phyloP scores from a whole-genome alignment of 768 basidiomycete genomes.

The Pilatotrama ljubarskyi region DNA sequence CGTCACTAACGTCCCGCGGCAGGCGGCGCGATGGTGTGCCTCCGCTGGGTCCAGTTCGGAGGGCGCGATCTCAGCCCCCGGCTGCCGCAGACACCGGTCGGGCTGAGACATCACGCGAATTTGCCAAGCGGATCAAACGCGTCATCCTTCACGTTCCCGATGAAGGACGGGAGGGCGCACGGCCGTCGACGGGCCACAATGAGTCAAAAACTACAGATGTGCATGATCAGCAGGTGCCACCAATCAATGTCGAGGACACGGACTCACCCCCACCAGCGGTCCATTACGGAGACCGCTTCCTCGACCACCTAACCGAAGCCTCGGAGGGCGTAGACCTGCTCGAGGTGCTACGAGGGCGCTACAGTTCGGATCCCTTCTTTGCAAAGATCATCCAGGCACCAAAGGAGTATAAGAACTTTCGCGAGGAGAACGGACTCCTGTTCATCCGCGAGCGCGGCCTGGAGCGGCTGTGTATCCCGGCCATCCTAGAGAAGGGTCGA shows the following conservation, averaged over 20 bases:
- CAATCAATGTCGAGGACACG: too few species aligned
- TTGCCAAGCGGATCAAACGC: background rate
- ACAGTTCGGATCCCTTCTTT: constrained; percentile 35
- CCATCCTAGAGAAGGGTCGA: constrained; percentile 20
- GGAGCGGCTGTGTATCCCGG: constrained; percentile 18
- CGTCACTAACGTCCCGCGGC: too few species aligned
- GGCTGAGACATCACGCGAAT: background rate
- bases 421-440: constrained; percentile 22
- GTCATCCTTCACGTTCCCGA: background rate
- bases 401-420: constrained; percentile 30
- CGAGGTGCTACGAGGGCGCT: constrained; percentile 19
- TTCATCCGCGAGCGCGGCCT: constrained; percentile 7
- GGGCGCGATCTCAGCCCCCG: too few species aligned
- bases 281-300: background rate
- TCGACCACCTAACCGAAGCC: background rate
- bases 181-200: too few species aligned
- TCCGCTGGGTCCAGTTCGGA: too few species aligned
- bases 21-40: too few species aligned
- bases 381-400: constrained; percentile 26
- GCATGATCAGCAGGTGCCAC: too few species aligned
- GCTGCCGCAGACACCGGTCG: background rate
- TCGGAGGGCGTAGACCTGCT: constrained; percentile 8
- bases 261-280: background rate
- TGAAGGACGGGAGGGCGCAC: background rate
- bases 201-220: too few species aligned